Evolutionary conservation across 805 yeast species (phyloP).

Genomic region (Teunomyces stri): DNA sequence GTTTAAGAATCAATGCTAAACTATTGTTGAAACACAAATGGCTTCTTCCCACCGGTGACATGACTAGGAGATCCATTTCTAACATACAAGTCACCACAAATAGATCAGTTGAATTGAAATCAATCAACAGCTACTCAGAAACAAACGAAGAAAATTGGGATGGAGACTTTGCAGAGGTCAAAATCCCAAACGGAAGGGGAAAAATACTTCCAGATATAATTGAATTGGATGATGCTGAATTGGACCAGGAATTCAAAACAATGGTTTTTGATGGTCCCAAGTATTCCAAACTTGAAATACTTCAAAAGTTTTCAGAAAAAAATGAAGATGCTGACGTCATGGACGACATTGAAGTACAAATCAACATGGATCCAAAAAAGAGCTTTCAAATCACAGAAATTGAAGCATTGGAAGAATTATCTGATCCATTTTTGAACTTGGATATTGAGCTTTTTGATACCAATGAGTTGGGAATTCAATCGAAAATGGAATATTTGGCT

Average conservation of each 20-base stretch:
- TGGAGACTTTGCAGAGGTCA: slow-evolving; percentile 24
- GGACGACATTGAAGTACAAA: slow-evolving; percentile 6
- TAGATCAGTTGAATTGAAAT: slow-evolving; percentile 10
- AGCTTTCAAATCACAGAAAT: background rate
- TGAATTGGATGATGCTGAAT: slow-evolving; percentile 5
- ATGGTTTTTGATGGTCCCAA: slow-evolving; percentile 6
- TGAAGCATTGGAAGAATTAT: slow-evolving; percentile 18
- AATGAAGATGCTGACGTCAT: slow-evolving; percentile 16
- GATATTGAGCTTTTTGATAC: slow-evolving; percentile 41
- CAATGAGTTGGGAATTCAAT: slow-evolving; percentile 39
- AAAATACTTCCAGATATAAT: slow-evolving; percentile 7
- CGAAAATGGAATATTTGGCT: slow-evolving; percentile 37
- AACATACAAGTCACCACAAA: background rate
- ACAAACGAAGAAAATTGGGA: slow-evolving; percentile 36
- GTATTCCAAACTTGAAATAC: slow-evolving; percentile 25
- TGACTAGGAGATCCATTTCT: background rate
- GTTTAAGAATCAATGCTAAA: slow-evolving; percentile 53
- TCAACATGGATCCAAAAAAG: background rate
- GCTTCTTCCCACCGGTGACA: slow-evolving; percentile 33
- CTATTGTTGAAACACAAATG: slow-evolving; percentile 60
- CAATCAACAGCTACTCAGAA: slow-evolving; percentile 28
- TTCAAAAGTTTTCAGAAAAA: slow-evolving; percentile 30
- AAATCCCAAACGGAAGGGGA: slow-evolving; percentile 5
- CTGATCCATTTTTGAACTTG: slow-evolving; percentile 38
- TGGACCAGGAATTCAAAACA: slow-evolving; percentile 9